Evolutionary conservation across 1,139 yeast species (phyloP).

Genomic region (Pichia sp.): DNA sequence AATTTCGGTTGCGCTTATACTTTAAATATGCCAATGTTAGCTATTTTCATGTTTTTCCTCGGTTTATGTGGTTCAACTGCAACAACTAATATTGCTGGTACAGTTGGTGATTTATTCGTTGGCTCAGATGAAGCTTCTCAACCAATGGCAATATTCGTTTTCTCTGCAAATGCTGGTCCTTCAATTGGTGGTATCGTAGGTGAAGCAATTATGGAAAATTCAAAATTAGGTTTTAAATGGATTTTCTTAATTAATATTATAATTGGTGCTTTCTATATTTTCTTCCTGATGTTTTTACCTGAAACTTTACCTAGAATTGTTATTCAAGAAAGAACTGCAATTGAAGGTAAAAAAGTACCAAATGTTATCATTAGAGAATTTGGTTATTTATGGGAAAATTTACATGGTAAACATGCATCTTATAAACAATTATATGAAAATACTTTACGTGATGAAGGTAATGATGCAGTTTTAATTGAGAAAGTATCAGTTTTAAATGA

Average conservation of each 20-base stretch:
- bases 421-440: conserved; percentile 16
- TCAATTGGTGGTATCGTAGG: conserved; percentile 30
- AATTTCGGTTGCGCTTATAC: conserved; percentile 57
- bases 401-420: conserved; percentile 18
- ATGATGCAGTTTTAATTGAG: conserved; percentile 21
- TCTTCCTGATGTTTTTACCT: conserved; percentile 23
- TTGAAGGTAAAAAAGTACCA: conserved; percentile 21
- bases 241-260: conserved; percentile 27
- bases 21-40: conserved; percentile 28
- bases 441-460: conserved; percentile 16
- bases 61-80: conserved; percentile 32
- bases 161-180: conserved; percentile 29
- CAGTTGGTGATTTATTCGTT: conserved; percentile 29
- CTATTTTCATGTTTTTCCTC: conserved; percentile 28
- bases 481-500: conserved; percentile 22
- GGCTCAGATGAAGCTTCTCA: conserved; percentile 29
- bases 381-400: conserved; percentile 14
- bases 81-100: conserved; percentile 29
- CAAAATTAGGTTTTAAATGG: conserved; percentile 26
- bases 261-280: conserved; percentile 22
- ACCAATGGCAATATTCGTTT: conserved; percentile 29
- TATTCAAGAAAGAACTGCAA: conserved; percentile 25
- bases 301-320: conserved; percentile 30
- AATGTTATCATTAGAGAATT: conserved; percentile 22
- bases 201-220: conserved; percentile 27